A percentile compares a stretch with the other conserved stretches of the same genome.
Conservation (phyloP, 352 stramenopile species). For the Thraustochytrium sp. region DNA sequence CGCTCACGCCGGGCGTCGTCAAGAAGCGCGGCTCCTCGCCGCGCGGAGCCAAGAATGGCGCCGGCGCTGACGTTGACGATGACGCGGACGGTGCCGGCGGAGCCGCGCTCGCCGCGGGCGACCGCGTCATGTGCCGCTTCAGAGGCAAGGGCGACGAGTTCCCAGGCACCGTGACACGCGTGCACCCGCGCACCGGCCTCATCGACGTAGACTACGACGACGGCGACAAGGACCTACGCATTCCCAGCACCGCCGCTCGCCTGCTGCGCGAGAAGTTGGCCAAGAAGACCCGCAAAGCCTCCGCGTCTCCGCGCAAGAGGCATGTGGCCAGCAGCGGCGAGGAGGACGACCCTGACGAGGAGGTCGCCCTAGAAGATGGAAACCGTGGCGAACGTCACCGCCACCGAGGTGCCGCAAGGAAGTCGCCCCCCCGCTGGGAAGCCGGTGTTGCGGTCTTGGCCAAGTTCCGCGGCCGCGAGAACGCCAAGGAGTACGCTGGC, state of each 20-base stretch:
- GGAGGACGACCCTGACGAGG: too few relatives aligned
- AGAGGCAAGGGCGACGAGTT: conserved; percentile 26
- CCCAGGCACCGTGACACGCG: background rate
- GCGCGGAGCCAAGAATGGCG: background rate
- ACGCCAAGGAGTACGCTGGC: conserved; percentile 1
- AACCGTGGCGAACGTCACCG: background rate
- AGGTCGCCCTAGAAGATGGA: too few relatives aligned
- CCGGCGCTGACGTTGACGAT: background rate
- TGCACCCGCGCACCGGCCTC: background rate
- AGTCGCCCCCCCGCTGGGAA: background rate
- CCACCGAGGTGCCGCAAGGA: background rate
- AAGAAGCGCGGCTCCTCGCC: background rate
- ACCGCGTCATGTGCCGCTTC: conserved; percentile 1
- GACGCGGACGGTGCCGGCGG: background rate
- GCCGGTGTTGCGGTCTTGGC: background rate
- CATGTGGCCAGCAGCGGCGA: too few relatives aligned
- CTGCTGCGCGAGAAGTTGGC: background rate
- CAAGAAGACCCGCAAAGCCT: too few relatives aligned
- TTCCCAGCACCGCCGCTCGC: background rate
- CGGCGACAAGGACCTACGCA: background rate
- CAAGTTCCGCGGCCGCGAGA: background rate
- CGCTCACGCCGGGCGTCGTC: background rate
- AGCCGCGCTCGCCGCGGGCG: background rate
- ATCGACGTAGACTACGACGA: conserved; percentile 38
- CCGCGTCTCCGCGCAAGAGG: too few relatives aligned